phyloP scores from a whole-genome alignment of 2,329 filamentous ascomycete species.

The Fusarium sp. region DNA sequence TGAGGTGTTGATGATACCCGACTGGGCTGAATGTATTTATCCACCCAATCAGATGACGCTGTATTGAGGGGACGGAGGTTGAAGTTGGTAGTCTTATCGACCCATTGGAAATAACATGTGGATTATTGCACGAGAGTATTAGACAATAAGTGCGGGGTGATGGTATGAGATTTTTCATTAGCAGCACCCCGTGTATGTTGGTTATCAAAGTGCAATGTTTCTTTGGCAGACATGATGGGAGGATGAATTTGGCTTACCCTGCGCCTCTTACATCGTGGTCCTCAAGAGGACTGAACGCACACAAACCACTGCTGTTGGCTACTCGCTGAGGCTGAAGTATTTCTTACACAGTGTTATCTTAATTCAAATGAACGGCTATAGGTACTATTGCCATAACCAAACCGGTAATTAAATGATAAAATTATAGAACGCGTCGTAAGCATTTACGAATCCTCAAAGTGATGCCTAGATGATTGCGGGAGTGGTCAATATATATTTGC shows the following conservation, averaged over 20 bases:
- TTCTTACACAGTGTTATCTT: too few relatives aligned
- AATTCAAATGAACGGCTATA: not conserved
- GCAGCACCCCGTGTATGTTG: fast-evolving
- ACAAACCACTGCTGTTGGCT: too few relatives aligned
- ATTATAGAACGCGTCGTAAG: not conserved
- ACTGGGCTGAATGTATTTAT: not conserved
- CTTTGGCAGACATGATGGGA: not conserved
- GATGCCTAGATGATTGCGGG: not conserved
- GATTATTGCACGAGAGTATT: not conserved
- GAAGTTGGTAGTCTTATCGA: fast-evolving
- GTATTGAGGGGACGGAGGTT: not conserved
- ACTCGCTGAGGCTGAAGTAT: not conserved
- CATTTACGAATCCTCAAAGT: fast-evolving
- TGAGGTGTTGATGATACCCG: not conserved
- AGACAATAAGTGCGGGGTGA: not conserved
- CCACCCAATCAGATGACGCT: not conserved
- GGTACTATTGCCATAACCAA: fast-evolving
- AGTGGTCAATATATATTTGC: not conserved
- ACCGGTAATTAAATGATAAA: fast-evolving
- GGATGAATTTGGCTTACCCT: not conserved
- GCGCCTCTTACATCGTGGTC: fast-evolving
- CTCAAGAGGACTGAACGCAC: too few relatives aligned
- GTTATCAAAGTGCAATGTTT: too few relatives aligned
- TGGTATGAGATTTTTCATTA: not conserved
- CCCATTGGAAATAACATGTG: not conserved